Evolutionary conservation across 306 rosid species (phyloP).

Genomic region (Vachellia pachyceras): DNA sequence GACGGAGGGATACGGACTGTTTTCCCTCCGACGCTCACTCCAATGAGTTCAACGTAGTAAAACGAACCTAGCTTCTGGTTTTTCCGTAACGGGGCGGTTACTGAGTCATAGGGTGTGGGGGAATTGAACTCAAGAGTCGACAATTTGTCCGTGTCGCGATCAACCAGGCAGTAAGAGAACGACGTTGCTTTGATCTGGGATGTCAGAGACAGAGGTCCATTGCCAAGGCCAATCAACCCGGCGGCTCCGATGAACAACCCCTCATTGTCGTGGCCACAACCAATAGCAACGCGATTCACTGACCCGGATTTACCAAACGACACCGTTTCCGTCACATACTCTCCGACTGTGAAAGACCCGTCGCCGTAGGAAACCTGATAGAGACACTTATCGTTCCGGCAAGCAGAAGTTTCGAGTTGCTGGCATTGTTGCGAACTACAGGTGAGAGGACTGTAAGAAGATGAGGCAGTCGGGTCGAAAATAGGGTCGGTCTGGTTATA

Average conservation of each 20-base stretch:
- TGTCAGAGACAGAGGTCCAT: constrained; percentile 52
- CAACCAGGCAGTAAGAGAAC: too few species aligned
- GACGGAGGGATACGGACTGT: constrained; percentile 45
- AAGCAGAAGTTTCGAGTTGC: constrained; percentile 37
- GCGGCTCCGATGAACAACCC: constrained; percentile 64
- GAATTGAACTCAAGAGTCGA: constrained; percentile 79
- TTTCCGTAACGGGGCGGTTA: constrained; percentile 43
- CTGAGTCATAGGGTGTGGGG: constrained; percentile 52
- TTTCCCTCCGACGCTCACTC: constrained; percentile 62
- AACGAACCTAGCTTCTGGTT: constrained; percentile 43
- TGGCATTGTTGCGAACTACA: constrained; percentile 54
- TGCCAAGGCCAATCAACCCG: constrained; percentile 72
- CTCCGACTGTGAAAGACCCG: constrained; percentile 60
- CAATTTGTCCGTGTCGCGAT: constrained; percentile 8
- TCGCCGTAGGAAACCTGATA: constrained; percentile 71
- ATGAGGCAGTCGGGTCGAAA: constrained; percentile 57
- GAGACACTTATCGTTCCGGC: constrained; percentile 46
- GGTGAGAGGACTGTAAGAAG: constrained; percentile 44
- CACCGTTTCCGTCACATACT: constrained; percentile 57
- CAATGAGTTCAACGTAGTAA: constrained; percentile 57
- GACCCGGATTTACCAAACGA: constrained; percentile 60
- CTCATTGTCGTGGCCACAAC: constrained; percentile 74
- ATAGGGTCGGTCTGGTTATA: constrained; percentile 71
- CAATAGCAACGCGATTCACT: constrained; percentile 43
- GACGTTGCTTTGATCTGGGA: constrained; percentile 55